A percentile compares a stretch with the other conserved stretches of the same genome.
Evolutionary conservation across 140 eudicot genomes (phyloP).

Genomic region (Cichorium intybus): DNA sequence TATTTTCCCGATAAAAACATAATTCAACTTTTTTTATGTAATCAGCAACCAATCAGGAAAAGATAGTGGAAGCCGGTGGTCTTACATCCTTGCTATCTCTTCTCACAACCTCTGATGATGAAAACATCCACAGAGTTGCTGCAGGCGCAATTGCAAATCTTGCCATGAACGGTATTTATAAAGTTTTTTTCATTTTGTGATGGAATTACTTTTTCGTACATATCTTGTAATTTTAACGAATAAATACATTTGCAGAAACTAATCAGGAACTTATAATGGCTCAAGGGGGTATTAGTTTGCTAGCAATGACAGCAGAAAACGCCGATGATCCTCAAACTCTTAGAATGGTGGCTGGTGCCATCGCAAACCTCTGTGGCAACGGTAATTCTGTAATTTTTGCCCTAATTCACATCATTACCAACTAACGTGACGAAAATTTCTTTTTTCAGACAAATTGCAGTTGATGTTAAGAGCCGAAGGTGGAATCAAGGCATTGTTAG

Average conservation of each 20-base stretch:
- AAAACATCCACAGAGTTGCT: slow-evolving; percentile 86
- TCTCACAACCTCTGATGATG: slow-evolving; percentile 74
- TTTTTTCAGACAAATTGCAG: slow-evolving; percentile 82
- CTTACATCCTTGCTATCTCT: slow-evolving; percentile 79
- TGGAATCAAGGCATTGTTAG: slow-evolving; percentile 82
- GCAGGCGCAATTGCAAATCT: slow-evolving; percentile 97
- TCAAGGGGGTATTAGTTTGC: slow-evolving; percentile 76
- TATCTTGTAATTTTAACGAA: not conserved
- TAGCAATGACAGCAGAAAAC: slow-evolving; percentile 70
- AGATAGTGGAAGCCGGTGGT: slow-evolving; percentile 97
- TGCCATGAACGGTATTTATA: slow-evolving; percentile 83
- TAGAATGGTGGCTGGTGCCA: slow-evolving; percentile 97
- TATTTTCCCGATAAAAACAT: not conserved
- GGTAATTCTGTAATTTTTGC: slow-evolving; percentile 39
- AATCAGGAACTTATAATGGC: slow-evolving; percentile 96
- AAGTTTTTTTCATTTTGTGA: not conserved
- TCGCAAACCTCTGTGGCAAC: slow-evolving; percentile 96
- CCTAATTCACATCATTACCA: not conserved
- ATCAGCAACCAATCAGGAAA: slow-evolving; percentile 85
- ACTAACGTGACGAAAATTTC: no score
- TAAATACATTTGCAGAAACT: slow-evolving; percentile 49
- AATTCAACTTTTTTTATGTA: slow-evolving; percentile 13
- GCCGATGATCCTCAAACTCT: slow-evolving; percentile 98
- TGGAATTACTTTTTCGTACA: not conserved
- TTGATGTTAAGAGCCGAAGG: slow-evolving; percentile 78